phyloP scores from a whole-genome alignment of 306 rosid genomes.

The barrel medic (Medicago truncatula) region DNA sequence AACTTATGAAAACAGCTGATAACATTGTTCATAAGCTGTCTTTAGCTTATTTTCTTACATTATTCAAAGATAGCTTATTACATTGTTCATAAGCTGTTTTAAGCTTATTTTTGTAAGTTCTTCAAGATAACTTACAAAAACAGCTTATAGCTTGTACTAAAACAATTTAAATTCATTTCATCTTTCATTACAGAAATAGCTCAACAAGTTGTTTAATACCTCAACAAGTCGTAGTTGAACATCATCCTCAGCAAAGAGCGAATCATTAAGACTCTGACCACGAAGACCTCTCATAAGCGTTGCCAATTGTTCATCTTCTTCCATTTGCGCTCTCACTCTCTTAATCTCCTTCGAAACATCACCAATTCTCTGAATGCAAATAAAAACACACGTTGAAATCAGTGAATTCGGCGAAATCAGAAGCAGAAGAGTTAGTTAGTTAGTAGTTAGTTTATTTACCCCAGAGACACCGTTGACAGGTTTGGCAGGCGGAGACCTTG shows the following conservation, averaged over 20 bases:
- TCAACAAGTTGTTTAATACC: constrained; percentile 47
- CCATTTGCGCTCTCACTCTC: constrained; percentile 97
- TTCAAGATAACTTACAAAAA: too few relatives aligned
- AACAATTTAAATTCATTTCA: too few relatives aligned
- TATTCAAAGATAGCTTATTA: too few relatives aligned
- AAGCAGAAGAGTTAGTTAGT: constrained; percentile 10
- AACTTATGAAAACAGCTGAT: too few relatives aligned
- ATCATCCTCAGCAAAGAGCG: constrained; percentile 83
- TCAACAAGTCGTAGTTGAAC: constrained; percentile 91
- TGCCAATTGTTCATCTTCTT: constrained; percentile 87
- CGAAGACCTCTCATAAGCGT: constrained; percentile 95
- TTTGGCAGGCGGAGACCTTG: constrained; percentile 57
- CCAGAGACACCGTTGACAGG: constrained; percentile 72
- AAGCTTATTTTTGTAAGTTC: too few relatives aligned
- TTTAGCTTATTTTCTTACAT: too few relatives aligned
- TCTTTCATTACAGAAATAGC: too few relatives aligned
- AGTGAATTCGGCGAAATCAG: not conserved
- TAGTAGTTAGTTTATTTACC: constrained; percentile 49
- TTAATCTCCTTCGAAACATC: constrained; percentile 93
- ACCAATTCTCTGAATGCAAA: constrained; percentile 69
- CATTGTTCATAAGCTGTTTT: too few relatives aligned
- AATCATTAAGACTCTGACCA: constrained; percentile 84
- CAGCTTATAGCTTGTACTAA: too few relatives aligned
- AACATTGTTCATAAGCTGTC: too few relatives aligned
- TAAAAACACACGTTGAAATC: not conserved